A percentile compares a stretch with the other conserved stretches of the same genome.
Evolutionary conservation across 2,329 filamentous ascomycete species (phyloP).

Genomic region (Paecilomyces dactylethromorphus): DNA sequence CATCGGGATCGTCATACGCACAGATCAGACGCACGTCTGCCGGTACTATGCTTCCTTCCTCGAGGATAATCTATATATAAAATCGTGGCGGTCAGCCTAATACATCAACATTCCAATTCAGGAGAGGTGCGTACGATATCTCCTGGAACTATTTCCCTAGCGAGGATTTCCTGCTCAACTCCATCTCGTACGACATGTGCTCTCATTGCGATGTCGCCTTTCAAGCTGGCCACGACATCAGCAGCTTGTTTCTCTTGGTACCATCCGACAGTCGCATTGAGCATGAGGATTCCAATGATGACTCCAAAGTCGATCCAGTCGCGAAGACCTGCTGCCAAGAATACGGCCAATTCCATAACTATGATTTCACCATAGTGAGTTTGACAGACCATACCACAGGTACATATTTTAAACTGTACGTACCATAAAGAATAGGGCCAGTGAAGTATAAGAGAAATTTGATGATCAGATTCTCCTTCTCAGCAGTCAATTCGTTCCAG

Average conservation of each 20-base stretch:
- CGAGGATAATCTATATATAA: slow-evolving; percentile 50
- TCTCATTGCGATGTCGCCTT: slow-evolving; percentile 69
- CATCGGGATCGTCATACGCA: slow-evolving; percentile 58
- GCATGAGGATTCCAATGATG: slow-evolving; percentile 63
- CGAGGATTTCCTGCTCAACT: slow-evolving; percentile 57
- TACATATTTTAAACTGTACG: slow-evolving; percentile 19
- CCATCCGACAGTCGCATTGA: slow-evolving; percentile 67
- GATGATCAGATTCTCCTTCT: slow-evolving; percentile 64
- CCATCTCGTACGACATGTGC: slow-evolving; percentile 59
- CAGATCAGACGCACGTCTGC: slow-evolving; percentile 63
- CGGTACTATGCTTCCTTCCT: slow-evolving; percentile 62
- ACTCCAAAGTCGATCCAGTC: slow-evolving; percentile 69
- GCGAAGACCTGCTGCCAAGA: slow-evolving; percentile 61
- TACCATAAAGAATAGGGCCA: slow-evolving; percentile 66
- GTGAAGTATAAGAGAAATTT: slow-evolving; percentile 66
- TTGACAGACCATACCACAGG: neutral
- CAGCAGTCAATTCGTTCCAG: slow-evolving; percentile 61
- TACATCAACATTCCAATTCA: neutral
- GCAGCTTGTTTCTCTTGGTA: slow-evolving; percentile 71
- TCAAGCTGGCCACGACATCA: slow-evolving; percentile 63
- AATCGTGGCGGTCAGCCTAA: slow-evolving; percentile 2
- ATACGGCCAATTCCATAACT: slow-evolving; percentile 64
- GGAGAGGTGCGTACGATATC: slow-evolving; percentile 52
- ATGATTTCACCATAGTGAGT: neutral
- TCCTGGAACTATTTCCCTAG: slow-evolving; percentile 62